phyloP scores from a whole-genome alignment of 768 basidiomycete species.

The Hemileccinum rubropunctum region DNA sequence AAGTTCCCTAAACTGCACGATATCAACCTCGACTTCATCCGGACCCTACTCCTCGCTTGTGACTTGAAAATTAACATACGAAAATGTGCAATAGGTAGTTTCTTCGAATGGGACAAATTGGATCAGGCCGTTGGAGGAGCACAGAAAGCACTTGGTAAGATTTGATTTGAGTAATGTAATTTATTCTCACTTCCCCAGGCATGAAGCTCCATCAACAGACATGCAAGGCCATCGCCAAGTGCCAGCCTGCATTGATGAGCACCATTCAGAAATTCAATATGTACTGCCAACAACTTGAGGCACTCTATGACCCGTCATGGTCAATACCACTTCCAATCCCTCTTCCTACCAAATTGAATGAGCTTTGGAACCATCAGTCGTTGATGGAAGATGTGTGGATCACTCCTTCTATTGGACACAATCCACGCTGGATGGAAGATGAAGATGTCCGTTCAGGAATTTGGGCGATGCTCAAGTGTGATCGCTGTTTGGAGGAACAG shows the following conservation, averaged over 20 bases:
- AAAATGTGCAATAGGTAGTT: neutral
- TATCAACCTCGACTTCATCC: neutral
- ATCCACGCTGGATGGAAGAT: neutral
- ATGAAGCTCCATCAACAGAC: conserved; percentile 7
- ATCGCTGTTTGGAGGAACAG: neutral
- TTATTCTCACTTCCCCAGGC: neutral
- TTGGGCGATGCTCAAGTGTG: neutral
- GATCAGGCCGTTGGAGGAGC: neutral
- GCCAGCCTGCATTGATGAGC: neutral
- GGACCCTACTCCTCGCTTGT: neutral
- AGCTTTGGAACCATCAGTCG: conserved; percentile 6
- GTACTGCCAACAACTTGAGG: conserved; percentile 22
- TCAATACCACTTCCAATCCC: conserved; percentile 32
- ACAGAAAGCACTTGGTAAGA: conserved; percentile 22
- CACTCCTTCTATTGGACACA: fast-evolving
- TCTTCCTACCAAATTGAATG: conserved; percentile 30
- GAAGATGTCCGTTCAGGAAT: neutral
- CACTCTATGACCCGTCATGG: conserved; percentile 19
- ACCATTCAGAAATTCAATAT: conserved; percentile 27
- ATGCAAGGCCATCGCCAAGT: neutral
- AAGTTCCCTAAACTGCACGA: neutral
- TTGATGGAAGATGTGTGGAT: conserved; percentile 36
- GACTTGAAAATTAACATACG: conserved; percentile 5
- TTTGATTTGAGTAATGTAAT: no score
- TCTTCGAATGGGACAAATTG: conserved; percentile 4